Percentiles rank a stretch among this genome's conserved stretches.
Evolutionary conservation across 2,329 filamentous ascomycete genomes (phyloP).

Genomic region (Diplodia sapinea): DNA sequence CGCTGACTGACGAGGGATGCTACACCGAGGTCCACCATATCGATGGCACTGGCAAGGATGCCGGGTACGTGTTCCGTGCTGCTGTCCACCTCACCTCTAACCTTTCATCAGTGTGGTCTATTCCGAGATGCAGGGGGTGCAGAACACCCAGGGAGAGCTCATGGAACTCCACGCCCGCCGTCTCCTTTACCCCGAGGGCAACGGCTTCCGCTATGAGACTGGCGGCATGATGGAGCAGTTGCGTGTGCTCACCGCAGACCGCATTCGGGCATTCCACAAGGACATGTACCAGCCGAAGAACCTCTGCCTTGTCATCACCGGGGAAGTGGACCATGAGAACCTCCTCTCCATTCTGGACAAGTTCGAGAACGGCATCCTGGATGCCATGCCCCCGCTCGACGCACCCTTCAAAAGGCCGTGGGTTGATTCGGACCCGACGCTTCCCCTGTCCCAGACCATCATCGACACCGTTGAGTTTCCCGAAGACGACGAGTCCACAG

Average conservation of each 20-base stretch:
- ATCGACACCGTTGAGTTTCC: conserved; percentile 87
- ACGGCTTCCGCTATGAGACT: conserved; percentile 97
- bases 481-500: conserved; percentile 92
- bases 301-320: conserved; percentile 87
- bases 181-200: conserved; percentile 82
- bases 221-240: conserved; percentile 95
- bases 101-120: conserved; percentile 74
- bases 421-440: conserved; percentile 83
- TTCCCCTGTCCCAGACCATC: conserved; percentile 71
- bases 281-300: conserved; percentile 99
- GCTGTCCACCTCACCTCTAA: conserved; percentile 32
- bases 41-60: conserved; percentile 91
- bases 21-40: conserved; percentile 97
- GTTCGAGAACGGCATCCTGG: conserved; percentile 86
- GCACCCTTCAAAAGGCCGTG: conserved; percentile 85
- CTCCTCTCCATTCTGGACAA: conserved; percentile 80
- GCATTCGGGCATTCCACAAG: conserved; percentile 91
- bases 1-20: conserved; percentile 88
- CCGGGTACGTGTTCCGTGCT: conserved; percentile 56
- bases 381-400: conserved; percentile 76
- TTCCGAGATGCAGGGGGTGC: conserved; percentile 96
- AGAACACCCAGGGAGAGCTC: conserved; percentile 82
- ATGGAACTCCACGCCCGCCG: conserved; percentile 85
- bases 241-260: conserved; percentile 81
- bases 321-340: conserved; percentile 82